These are phyloP conservation scores for Immersiporthe knoxdaviesiana DNA, from an alignment of 2,329 filamentous ascomycete species.

Conservation along the genomic window DNA sequence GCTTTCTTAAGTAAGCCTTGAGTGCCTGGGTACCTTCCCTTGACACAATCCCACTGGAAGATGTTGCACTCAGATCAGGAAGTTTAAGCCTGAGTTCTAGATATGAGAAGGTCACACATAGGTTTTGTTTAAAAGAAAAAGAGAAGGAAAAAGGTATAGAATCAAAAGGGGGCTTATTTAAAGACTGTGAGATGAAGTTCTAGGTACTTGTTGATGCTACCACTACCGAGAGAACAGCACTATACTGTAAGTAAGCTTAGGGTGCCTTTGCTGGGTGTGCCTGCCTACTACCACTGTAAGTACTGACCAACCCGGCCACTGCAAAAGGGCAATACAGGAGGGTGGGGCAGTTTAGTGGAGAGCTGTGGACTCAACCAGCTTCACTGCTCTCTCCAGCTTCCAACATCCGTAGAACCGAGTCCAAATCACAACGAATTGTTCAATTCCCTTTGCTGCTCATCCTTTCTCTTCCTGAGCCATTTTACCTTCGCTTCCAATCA, in stretches of 20 bases:
- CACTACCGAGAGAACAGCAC: background rate
- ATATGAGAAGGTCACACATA: no score
- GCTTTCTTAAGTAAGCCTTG: background rate
- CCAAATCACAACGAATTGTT: constrained; percentile 2
- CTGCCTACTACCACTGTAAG: background rate
- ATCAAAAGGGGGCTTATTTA: background rate
- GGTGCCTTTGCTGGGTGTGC: background rate
- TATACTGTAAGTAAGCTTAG: background rate
- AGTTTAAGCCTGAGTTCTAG: no score
- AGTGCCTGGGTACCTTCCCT: background rate
- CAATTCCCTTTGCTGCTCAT: constrained; percentile 18
- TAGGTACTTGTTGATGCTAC: background rate
- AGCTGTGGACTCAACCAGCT: constrained; percentile 16
- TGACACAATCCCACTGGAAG: background rate
- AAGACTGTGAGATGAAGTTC: background rate
- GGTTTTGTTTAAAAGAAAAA: no score
- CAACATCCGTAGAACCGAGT: background rate
- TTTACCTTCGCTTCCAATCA: constrained; percentile 21
- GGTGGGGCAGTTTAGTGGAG: constrained; percentile 23
- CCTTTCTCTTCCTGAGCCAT: constrained; percentile 21
- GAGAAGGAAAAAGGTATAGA: background rate
- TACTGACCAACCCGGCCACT: background rate
- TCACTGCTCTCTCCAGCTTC: constrained; percentile 15
- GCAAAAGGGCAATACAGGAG: constrained; percentile 6
- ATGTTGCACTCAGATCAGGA: no score